Percentiles rank a stretch among this genome's conserved stretches.
phyloP scores from a whole-genome alignment of 73 alveolate species.

The Paramecium sonneborni region DNA sequence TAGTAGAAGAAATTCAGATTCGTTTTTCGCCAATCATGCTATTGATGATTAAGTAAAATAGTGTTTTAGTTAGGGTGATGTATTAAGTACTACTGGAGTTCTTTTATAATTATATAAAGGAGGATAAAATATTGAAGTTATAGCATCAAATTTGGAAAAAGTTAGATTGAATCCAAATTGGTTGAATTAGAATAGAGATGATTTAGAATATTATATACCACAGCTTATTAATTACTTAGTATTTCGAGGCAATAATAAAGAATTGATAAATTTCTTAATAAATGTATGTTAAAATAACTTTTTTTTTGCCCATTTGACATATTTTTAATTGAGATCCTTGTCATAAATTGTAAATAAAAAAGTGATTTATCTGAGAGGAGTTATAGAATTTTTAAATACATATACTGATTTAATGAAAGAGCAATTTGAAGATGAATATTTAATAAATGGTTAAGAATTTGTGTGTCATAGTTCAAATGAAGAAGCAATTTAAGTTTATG shows the following conservation, averaged over 20 bases:
- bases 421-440: constrained; percentile 62
- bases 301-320: constrained; percentile 55
- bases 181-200: constrained; percentile 54
- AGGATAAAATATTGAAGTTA: not conserved
- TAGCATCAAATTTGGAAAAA: not conserved
- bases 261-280: constrained; percentile 47
- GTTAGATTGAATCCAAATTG: constrained; percentile 60
- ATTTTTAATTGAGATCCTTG: constrained; percentile 47
- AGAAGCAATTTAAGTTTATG: not conserved
- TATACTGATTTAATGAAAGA: constrained; percentile 22
- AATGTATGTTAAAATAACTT: constrained; percentile 40
- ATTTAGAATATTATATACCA: constrained; percentile 64
- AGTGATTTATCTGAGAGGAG: not conserved
- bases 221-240: constrained; percentile 49
- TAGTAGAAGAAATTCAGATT: not conserved
- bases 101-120: not conserved
- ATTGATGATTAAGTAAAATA: not conserved
- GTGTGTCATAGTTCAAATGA: not conserved
- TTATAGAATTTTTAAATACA: not conserved
- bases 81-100: not conserved
- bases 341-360: constrained; percentile 11
- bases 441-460: not conserved
- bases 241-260: constrained; percentile 28
- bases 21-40: not conserved
- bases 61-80: not conserved